Base-by-base conservation (phyloP, 306 rosid species). In the Trichosanthes cucumerina region DNA sequence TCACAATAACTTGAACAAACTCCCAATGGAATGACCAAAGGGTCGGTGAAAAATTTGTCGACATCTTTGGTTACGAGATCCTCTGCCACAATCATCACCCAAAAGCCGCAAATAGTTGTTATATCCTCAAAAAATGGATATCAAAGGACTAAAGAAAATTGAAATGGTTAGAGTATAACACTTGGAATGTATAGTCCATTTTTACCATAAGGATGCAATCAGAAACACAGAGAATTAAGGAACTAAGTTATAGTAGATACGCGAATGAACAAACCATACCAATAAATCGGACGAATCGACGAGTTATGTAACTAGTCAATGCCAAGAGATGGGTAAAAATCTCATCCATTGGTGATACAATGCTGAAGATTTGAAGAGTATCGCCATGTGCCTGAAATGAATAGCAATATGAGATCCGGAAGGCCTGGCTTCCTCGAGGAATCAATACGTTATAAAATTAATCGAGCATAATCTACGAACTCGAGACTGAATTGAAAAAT, bases 61-160 rank as follows among this genome's bases (percentile, higher is more conserved):
- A 79, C 83, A 76, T 93, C 97, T 87, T 86, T 77, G 31, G 80
- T 79, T 57, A 86, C 90, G 60, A 90, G 89, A 82, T 88, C 86
- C 90, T 89, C 96, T 93, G 96, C 87, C 86, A 75, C 58, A 75
- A 82, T 52, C 57, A 85, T 79, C 62, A 39, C 39, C 78, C 72
- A 56, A 77, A 78, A 59, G 41, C 78, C 63, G 77, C 75, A 78
- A 71, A 56, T 78, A 68, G 26, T 31, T 39, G 3, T 23, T 23
- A 72, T 77, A 28, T 49, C 34, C 43, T 16, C 50, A 77, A 53
- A 60, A 53, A 24, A 84, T 38, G 71, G 23, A 49, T 36, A 49
- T 33, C 15, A 46, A n/a, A n/a, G 34, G 11, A 16, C 71, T 72
- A 53, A 23, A 44, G 7, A 7, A 59, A 13, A 71, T 13, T 14